A percentile compares a stretch with the other conserved stretches of the same genome.
phyloP scores from a whole-genome alignment of 306 rosid species.

The Vigna angularis region DNA sequence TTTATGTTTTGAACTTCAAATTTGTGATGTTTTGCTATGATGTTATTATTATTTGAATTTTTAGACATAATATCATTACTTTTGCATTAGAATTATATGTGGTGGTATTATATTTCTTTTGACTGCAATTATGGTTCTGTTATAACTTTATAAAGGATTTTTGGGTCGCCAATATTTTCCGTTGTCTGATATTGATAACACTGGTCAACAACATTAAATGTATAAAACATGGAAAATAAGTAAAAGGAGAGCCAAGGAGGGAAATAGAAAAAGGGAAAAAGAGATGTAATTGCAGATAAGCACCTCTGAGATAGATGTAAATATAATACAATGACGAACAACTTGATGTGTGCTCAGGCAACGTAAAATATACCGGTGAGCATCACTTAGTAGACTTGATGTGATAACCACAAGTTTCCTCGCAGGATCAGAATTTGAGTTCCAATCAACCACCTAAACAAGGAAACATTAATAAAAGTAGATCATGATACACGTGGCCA shows the following conservation, averaged over 20 bases:
- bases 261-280: constrained; percentile 29
- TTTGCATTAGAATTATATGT: too few species aligned
- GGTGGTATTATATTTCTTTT: too few species aligned
- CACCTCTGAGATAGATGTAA: constrained; percentile 93
- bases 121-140: too few species aligned
- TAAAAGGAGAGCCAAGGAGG: not conserved
- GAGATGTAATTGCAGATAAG: constrained; percentile 42
- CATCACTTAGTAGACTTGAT: constrained; percentile 80
- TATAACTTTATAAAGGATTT: too few species aligned
- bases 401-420: constrained; percentile 73
- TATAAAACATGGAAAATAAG: not conserved
- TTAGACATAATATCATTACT: too few species aligned
- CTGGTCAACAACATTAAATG: not conserved
- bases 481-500: not conserved
- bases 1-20: too few species aligned
- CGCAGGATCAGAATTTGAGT: constrained; percentile 57
- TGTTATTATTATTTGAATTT: too few species aligned
- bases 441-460: constrained; percentile 80
- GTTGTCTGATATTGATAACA: too few species aligned
- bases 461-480: constrained; percentile 38
- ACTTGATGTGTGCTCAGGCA: constrained; percentile 81
- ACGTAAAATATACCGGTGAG: constrained; percentile 92
- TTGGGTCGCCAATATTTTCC: too few species aligned
- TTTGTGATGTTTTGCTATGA: too few species aligned
- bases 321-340: constrained; percentile 68